phyloP scores from a whole-genome alignment of 2,329 filamentous ascomycete genomes.

The Phoma sp. region DNA sequence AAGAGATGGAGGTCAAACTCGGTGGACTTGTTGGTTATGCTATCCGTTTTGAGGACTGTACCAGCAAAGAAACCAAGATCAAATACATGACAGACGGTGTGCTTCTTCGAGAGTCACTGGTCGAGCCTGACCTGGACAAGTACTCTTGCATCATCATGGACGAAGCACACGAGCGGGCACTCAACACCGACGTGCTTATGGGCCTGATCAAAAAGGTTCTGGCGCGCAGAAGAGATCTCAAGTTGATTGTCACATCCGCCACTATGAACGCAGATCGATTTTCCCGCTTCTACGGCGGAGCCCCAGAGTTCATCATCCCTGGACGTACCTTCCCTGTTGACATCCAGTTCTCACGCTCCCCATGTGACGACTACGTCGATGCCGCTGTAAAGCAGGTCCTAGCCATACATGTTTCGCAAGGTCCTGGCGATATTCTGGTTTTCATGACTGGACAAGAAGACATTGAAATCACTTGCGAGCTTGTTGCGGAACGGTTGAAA shows the following conservation, averaged over 20 bases:
- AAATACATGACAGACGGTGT: constrained; percentile 99
- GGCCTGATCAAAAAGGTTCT: constrained; percentile 97
- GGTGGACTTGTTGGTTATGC: constrained; percentile 92
- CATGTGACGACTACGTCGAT: constrained; percentile 97
- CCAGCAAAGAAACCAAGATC: constrained; percentile 91
- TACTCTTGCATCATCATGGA: constrained; percentile 99
- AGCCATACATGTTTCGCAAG: constrained; percentile 94
- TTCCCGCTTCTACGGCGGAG: constrained; percentile 92
- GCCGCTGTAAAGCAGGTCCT: constrained; percentile 95
- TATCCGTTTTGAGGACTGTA: constrained; percentile 98
- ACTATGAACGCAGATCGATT: constrained; percentile 99
- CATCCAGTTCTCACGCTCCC: constrained; percentile 91
- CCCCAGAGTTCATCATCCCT: constrained; percentile 95
- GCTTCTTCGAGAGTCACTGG: constrained; percentile 87
- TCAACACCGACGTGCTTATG: constrained; percentile 98
- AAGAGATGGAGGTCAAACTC: constrained; percentile 95
- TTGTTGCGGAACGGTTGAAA: constrained; percentile 84
- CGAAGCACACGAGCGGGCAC: constrained; percentile 93
- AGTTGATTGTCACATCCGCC: constrained; percentile 95
- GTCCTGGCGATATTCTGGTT: constrained; percentile 88
- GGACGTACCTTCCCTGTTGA: constrained; percentile 97
- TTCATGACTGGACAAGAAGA: constrained; percentile 99
- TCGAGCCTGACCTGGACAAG: constrained; percentile 89
- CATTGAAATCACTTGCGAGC: constrained; percentile 94
- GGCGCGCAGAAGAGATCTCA: constrained; percentile 84